Evolutionary conservation across 208 protist species (phyloP).

Genomic region (Trypanosoma conorhini): DNA sequence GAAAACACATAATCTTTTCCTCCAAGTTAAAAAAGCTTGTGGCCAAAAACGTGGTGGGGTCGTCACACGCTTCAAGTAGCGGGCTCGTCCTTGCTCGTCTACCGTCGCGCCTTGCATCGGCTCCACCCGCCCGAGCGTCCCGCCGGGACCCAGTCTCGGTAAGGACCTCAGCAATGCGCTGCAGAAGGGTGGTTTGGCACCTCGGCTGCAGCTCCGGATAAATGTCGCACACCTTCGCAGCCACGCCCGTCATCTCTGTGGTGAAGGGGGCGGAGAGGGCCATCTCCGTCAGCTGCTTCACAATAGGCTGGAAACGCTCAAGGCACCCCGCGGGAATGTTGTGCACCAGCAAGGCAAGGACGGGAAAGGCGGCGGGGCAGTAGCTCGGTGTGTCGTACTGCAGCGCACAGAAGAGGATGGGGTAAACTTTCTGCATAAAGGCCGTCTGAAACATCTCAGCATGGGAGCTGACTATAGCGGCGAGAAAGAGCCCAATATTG

Average conservation of each 20-base stretch:
- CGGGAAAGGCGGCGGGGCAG: constrained; percentile 48
- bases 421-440: constrained; percentile 42
- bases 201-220: constrained; percentile 42
- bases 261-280: constrained; percentile 52
- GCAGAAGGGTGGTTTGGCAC: constrained; percentile 40
- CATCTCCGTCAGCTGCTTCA: constrained; percentile 42
- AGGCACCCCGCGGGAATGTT: constrained; percentile 49
- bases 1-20: constrained; percentile 68
- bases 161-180: constrained; percentile 54
- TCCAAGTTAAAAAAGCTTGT: constrained; percentile 26
- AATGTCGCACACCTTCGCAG: constrained; percentile 49
- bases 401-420: constrained; percentile 48
- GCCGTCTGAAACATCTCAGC: constrained; percentile 46
- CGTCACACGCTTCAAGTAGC: background rate
- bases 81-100: background rate
- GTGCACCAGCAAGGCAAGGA: constrained; percentile 56
- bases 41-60: background rate
- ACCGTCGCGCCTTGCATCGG: background rate
- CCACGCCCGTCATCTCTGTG: constrained; percentile 38
- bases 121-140: background rate
- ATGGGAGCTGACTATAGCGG: constrained; percentile 37
- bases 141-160: constrained; percentile 21
- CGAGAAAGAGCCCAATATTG: constrained; percentile 47
- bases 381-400: constrained; percentile 34
- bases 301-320: constrained; percentile 25